These are phyloP conservation scores for Aspergillus pseudoterreus DNA, from an alignment of 2,329 filamentous ascomycete genomes.

Conservation along the genomic window DNA sequence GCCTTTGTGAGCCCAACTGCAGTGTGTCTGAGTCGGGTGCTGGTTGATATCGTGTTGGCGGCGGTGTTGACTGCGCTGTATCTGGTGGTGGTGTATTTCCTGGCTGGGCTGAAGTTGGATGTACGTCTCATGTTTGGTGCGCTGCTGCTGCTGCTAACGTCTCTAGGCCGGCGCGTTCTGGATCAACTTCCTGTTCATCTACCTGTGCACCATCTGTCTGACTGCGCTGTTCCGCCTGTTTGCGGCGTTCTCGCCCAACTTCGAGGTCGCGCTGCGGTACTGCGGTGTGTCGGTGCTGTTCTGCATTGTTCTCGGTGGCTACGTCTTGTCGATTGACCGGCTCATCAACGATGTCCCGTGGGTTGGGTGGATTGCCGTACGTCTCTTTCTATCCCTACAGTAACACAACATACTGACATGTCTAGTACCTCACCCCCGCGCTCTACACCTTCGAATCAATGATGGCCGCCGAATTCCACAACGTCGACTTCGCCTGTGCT, in stretches of 20 bases:
- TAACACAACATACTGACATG: slow-evolving; percentile 15
- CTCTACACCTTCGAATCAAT: slow-evolving; percentile 62
- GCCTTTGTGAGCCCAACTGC: slow-evolving; percentile 62
- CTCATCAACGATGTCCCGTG: slow-evolving; percentile 55
- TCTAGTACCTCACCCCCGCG: slow-evolving; percentile 43
- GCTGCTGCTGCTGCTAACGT: background rate
- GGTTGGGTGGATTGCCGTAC: slow-evolving; percentile 54
- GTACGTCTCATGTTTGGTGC: slow-evolving; percentile 10
- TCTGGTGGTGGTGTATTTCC: slow-evolving; percentile 59
- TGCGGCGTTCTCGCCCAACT: slow-evolving; percentile 56
- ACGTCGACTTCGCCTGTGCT: slow-evolving; percentile 52
- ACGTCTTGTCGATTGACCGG: slow-evolving; percentile 58
- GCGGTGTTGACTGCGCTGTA: slow-evolving; percentile 53
- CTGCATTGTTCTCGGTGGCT: slow-evolving; percentile 59
- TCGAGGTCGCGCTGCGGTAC: slow-evolving; percentile 60
- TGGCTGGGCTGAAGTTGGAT: slow-evolving; percentile 40
- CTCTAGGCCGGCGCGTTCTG: slow-evolving; percentile 56
- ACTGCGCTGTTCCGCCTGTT: slow-evolving; percentile 61
- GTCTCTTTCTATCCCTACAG: background rate
- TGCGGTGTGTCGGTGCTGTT: slow-evolving; percentile 57
- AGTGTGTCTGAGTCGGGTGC: slow-evolving; percentile 54
- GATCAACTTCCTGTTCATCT: slow-evolving; percentile 59
- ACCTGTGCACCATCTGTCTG: slow-evolving; percentile 55
- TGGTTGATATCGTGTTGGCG: slow-evolving; percentile 56
- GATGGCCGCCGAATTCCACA: slow-evolving; percentile 59